Evolutionary conservation across 345 rosid genomes (phyloP).

Genomic region (Brassica carinata): DNA sequence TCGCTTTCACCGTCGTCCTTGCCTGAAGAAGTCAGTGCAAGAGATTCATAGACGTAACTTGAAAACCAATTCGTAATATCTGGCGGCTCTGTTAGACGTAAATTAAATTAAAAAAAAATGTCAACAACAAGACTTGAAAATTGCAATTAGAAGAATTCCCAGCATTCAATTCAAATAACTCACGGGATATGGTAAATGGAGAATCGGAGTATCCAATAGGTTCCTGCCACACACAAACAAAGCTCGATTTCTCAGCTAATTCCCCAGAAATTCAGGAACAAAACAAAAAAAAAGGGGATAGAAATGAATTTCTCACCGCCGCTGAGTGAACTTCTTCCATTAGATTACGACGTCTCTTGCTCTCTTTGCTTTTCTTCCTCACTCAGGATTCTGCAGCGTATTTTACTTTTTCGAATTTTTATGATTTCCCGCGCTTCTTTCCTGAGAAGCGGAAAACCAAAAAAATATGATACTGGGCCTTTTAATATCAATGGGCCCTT

Average conservation of each 20-base stretch:
- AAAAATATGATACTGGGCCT: neutral
- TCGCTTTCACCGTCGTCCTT: conserved; percentile 27
- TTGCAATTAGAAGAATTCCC: neutral
- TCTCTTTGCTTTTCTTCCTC: neutral
- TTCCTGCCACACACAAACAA: conserved; percentile 5
- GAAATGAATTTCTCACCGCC: neutral
- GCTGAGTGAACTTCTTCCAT: neutral
- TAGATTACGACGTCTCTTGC: neutral
- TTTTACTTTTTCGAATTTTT: neutral
- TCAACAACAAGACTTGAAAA: neutral
- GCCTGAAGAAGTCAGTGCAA: conserved; percentile 43
- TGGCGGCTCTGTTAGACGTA: conserved; percentile 52
- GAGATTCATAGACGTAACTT: conserved; percentile 59
- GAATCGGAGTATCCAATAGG: conserved; percentile 27
- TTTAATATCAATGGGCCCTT: conserved; percentile 6
- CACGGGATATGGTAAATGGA: conserved; percentile 22
- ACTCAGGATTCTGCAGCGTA: neutral
- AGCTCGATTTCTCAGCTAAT: neutral
- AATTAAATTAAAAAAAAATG: neutral
- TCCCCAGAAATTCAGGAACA: neutral
- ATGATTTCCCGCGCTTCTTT: neutral
- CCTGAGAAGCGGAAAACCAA: conserved; percentile 2
- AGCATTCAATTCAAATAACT: neutral
- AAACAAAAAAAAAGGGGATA: neutral
- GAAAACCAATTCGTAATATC: conserved; percentile 65